A percentile compares a stretch with the other conserved stretches of the same genome.
Conservation (phyloP, 495 filamentous ascomycete species). For the Podospora comata region DNA sequence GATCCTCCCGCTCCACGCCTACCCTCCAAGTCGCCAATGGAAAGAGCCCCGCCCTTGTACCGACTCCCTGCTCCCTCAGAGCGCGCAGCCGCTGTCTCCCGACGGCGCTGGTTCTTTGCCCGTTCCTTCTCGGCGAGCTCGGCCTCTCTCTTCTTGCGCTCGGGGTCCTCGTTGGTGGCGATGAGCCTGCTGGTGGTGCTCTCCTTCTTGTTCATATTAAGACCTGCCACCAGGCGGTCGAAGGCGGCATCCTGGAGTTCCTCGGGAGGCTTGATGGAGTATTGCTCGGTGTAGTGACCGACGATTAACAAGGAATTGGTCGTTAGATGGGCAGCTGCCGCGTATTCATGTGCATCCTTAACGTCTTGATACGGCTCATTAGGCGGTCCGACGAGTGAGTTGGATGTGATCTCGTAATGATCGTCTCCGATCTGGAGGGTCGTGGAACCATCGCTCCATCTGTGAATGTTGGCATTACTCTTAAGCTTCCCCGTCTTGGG, state of each 20-base stretch:
- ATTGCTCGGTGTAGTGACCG: slow-evolving; percentile 74
- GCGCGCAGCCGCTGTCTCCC: slow-evolving; percentile 64
- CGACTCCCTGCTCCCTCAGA: slow-evolving; percentile 53
- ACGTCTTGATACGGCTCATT: slow-evolving; percentile 61
- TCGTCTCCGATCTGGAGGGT: slow-evolving; percentile 70
- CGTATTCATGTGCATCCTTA: slow-evolving; percentile 77
- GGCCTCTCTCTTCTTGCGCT: slow-evolving; percentile 70
- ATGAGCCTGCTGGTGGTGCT: slow-evolving; percentile 52
- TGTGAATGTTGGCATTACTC: slow-evolving; percentile 73
- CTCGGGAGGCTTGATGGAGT: slow-evolving; percentile 67
- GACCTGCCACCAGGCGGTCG: slow-evolving; percentile 64
- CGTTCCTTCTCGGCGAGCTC: slow-evolving; percentile 72
- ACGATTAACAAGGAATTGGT: slow-evolving; percentile 69
- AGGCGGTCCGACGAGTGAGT: slow-evolving; percentile 65
- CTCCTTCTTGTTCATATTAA: slow-evolving; percentile 57
- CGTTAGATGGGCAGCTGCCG: slow-evolving; percentile 67
- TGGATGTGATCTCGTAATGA: slow-evolving; percentile 75
- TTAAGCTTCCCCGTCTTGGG: slow-evolving; percentile 51
- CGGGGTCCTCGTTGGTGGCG: slow-evolving; percentile 71
- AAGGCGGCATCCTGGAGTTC: slow-evolving; percentile 74
- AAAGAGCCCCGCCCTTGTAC: slow-evolving; percentile 57
- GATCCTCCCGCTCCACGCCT: slow-evolving; percentile 34
- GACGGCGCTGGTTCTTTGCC: slow-evolving; percentile 61
- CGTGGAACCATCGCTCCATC: slow-evolving; percentile 81
- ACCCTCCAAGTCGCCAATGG: slow-evolving; percentile 71